Evolutionary conservation across 345 rosid species (phyloP).

Genomic region (Geranium brycei): DNA sequence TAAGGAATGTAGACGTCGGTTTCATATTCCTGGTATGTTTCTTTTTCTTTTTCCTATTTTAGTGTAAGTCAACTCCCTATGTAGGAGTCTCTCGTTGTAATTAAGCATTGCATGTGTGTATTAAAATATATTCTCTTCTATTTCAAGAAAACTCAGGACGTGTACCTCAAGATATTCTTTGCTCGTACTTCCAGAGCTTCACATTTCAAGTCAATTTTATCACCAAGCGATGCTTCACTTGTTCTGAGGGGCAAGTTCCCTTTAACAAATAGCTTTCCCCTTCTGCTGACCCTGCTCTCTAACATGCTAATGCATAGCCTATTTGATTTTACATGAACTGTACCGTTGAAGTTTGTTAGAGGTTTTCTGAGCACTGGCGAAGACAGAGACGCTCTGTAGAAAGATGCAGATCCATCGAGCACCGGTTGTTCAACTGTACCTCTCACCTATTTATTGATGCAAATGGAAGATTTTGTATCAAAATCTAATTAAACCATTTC

Average conservation of each 20-base stretch:
- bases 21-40: no score
- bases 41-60: no score
- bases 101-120: no score
- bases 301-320: constrained; percentile 61
- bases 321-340: constrained; percentile 76
- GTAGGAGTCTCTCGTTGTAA: no score
- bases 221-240: constrained; percentile 58
- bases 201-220: constrained; percentile 88
- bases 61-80: no score
- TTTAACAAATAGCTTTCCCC: constrained; percentile 72
- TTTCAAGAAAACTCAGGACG: background rate
- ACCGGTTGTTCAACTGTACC: constrained; percentile 94
- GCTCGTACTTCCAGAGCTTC: constrained; percentile 92
- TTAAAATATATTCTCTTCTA: no score
- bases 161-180: constrained; percentile 72
- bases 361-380: constrained; percentile 83
- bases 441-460: constrained; percentile 45
- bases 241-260: constrained; percentile 82
- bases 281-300: constrained; percentile 86
- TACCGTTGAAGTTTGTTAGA: constrained; percentile 83
- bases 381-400: constrained; percentile 77
- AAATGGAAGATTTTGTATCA: constrained; percentile 5
- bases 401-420: constrained; percentile 83
- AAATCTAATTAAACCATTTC: constrained; percentile 2
- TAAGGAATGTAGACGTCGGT: no score